Base-by-base conservation (phyloP, 352 stramenopile genomes). In the Pythium aristosporum region DNA sequence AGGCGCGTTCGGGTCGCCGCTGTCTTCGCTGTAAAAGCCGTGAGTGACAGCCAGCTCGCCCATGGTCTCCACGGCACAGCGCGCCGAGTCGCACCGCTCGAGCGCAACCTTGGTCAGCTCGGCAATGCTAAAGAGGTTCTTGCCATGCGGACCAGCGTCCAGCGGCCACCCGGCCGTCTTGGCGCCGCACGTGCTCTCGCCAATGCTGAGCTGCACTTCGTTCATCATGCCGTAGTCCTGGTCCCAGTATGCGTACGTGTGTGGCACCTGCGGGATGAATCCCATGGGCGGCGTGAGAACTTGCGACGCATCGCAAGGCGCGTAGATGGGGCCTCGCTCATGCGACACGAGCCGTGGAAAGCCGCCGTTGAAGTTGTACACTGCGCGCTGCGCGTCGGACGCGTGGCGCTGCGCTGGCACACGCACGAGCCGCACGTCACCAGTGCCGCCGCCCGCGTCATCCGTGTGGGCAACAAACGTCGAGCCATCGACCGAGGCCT, bases 141-240 rank as follows among this genome's bases (percentile, higher is more conserved):
- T 85, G 49, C 92, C 92, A 25, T 87, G 74, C 5, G 69, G 44
- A 30, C 25, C 25, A 30, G 25, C 25, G 25, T 30, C 25, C 2
- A 56, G 55, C 3, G 83, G 50, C 87, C 85, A 96, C 56, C 89
- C 79, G 39, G 88, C 73, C 32, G 85, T 96, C 51, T 89, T 85
- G 20, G 83, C 85, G 7, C 82, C 81, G 61, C 94, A 98, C 21
- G 94, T 98, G 55, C 85, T 97, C 80, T 98, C 96, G 7, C 82
- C 92, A 51, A 98, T 98, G 53, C 79, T 96, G 42, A 98, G 76
- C 72, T 97, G 85, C 58, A 91, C 73, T 58, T 98, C 96, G 74
- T 99, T 99, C 74, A 98, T 97, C 71, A 98, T 92, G 37, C 88
- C 93, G 65, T 99, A 96, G 69, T 94, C 87, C 51, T 97, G 93